phyloP scores from a whole-genome alignment of 192 early-diverging fungal species.

The Umbelopsis sp. region DNA sequence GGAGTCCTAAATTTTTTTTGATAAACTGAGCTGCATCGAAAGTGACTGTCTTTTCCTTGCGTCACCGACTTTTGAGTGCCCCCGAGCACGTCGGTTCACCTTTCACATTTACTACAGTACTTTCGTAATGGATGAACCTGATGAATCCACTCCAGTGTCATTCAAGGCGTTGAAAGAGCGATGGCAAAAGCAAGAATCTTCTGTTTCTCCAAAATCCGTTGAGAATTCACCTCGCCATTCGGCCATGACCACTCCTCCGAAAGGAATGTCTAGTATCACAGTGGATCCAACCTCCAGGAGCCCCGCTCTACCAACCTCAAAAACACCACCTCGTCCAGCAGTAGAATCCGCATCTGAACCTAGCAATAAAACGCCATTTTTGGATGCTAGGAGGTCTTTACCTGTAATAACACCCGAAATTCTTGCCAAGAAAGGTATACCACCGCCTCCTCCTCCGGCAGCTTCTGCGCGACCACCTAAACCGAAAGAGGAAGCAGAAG shows the following conservation, averaged over 20 bases:
- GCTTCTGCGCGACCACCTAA: not conserved
- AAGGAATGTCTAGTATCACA: not conserved
- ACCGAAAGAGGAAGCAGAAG: not conserved
- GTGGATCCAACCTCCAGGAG: not conserved
- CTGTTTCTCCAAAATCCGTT: not conserved
- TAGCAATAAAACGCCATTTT: not conserved
- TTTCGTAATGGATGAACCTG: constrained; percentile 1
- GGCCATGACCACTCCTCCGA: constrained; percentile 11
- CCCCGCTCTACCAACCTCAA: not conserved
- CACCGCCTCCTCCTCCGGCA: not conserved
- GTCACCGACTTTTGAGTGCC: not conserved
- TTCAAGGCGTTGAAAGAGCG: constrained; percentile 37
- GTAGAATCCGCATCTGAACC: constrained; percentile 1
- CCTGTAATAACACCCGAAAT: constrained; percentile 11
- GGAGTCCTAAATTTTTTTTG: not conserved
- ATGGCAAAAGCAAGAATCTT: constrained; percentile 34
- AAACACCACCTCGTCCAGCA: not conserved
- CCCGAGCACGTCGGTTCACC: not conserved
- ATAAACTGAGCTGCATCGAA: not conserved
- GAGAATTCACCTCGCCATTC: constrained; percentile 9
- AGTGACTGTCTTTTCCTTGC: constrained; percentile 6
- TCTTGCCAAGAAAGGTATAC: constrained; percentile 13
- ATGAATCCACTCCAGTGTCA: constrained; percentile 1
- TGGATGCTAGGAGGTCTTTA: not conserved
- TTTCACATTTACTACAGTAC: not conserved